Conservation (phyloP, 352 stramenopile species). For the Phytophthora citricola region DNA sequence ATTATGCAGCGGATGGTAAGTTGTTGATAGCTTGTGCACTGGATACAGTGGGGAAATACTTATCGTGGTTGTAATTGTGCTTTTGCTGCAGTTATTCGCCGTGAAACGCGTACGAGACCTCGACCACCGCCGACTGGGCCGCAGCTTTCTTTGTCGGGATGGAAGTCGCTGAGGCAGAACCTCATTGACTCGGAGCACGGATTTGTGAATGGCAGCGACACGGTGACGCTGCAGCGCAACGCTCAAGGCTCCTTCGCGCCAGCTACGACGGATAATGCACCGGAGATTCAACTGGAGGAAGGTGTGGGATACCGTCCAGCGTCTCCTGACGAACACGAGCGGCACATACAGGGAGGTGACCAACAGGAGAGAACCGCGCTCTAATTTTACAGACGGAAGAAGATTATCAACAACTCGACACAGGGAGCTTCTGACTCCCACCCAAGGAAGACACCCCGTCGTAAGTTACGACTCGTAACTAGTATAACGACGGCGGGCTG, state of each 20-base stretch:
- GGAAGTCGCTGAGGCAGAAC: constrained; percentile 63
- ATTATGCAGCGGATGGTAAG: constrained; percentile 18
- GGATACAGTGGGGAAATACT: neutral
- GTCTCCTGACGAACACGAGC: constrained; percentile 28
- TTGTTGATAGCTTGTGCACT: neutral
- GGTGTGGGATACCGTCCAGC: constrained; percentile 31
- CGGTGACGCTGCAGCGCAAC: constrained; percentile 21
- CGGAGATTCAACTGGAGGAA: constrained; percentile 32
- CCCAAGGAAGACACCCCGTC: constrained; percentile 1
- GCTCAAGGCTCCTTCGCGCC: constrained; percentile 2
- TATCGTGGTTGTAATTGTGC: neutral
- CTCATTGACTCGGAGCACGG: constrained; percentile 57
- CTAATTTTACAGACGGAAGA: constrained; percentile 6
- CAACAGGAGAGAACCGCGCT: constrained; percentile 12
- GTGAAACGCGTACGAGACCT: constrained; percentile 10
- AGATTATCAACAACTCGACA: constrained; percentile 7
- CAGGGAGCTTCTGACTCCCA: neutral
- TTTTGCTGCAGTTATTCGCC: constrained; percentile 17
- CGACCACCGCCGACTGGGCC: constrained; percentile 36
- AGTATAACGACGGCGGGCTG: constrained; percentile 13
- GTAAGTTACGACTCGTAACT: neutral
- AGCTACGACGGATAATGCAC: constrained; percentile 4
- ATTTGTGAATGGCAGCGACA: constrained; percentile 23
- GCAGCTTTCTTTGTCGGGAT: constrained; percentile 52
- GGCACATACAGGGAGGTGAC: constrained; percentile 10